A percentile compares a stretch with the other conserved stretches of the same genome.
These are phyloP conservation scores for Dryadomyces quercus-mongolicae DNA, from an alignment of 2,329 filamentous ascomycete species.

Conservation along the genomic window DNA sequence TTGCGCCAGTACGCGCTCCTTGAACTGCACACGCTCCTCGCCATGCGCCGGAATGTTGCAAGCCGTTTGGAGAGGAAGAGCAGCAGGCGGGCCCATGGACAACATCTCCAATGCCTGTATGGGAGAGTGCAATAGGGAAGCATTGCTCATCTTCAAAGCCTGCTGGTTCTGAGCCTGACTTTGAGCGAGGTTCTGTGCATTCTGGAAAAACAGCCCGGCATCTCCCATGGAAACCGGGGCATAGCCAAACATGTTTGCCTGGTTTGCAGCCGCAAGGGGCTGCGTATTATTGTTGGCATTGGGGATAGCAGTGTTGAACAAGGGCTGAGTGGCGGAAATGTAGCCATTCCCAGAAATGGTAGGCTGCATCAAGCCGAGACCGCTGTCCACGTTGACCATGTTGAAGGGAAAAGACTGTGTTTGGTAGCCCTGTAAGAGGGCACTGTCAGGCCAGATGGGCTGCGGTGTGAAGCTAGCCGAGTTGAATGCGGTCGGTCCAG, in stretches of 20 bases:
- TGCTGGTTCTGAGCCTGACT: constrained; percentile 1
- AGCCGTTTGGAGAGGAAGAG: background rate
- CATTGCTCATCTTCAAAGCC: constrained; percentile 16
- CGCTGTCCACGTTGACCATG: constrained; percentile 2
- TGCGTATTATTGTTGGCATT: background rate
- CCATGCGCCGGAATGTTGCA: constrained; percentile 1
- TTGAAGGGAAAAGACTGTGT: constrained; percentile 16
- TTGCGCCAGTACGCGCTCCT: constrained; percentile 54
- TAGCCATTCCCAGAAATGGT: constrained; percentile 21
- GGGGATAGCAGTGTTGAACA: constrained; percentile 8
- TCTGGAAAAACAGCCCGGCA: background rate
- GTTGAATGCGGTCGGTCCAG: constrained; percentile 27
- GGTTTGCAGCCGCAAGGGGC: background rate
- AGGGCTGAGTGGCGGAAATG: constrained; percentile 17
- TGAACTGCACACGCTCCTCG: constrained; percentile 33
- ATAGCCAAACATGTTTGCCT: constrained; percentile 2
- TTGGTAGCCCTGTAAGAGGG: constrained; percentile 20
- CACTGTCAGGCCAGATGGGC: constrained; percentile 24
- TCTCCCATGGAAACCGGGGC: background rate
- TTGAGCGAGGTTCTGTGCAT: background rate
- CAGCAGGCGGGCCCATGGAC: constrained; percentile 6
- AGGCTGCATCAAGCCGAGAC: constrained; percentile 20
- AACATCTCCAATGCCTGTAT: constrained; percentile 16
- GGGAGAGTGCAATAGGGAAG: constrained; percentile 14
- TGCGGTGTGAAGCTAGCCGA: constrained; percentile 24